A percentile compares a stretch with the other conserved stretches of the same genome.
phyloP scores from a whole-genome alignment of 2,329 filamentous ascomycete species.

The Venturia oleaginea region DNA sequence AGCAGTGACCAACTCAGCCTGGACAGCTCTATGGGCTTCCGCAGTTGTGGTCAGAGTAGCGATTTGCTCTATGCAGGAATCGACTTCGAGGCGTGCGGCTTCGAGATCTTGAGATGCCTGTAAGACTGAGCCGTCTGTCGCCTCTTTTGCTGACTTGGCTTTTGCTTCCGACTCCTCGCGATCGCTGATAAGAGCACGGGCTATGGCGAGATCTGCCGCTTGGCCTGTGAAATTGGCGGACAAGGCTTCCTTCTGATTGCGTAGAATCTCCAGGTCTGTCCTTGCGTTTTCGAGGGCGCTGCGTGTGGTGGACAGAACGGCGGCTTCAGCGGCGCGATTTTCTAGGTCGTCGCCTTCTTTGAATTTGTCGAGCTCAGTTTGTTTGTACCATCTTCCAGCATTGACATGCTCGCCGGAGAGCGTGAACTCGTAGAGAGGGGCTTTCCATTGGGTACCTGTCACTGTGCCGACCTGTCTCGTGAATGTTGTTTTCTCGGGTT shows the following conservation, averaged over 20 bases:
- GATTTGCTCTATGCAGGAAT: not conserved
- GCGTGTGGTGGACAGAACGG: not conserved
- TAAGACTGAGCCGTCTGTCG: not conserved
- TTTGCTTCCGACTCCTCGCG: not conserved
- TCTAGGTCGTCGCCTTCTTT: not conserved
- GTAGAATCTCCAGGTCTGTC: not conserved
- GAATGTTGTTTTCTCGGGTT: not conserved
- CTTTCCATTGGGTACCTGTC: not conserved
- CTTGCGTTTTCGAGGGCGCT: not conserved
- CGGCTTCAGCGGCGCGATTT: not conserved
- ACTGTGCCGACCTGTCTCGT: not conserved
- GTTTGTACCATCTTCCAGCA: not conserved
- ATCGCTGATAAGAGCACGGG: not conserved
- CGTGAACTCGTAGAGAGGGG: not conserved
- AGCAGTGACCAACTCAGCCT: not conserved
- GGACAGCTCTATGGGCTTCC: not conserved
- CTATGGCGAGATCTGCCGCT: not conserved
- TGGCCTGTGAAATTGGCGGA: not conserved
- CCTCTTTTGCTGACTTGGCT: not conserved
- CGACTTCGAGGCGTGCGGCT: not conserved
- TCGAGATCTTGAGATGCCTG: not conserved
- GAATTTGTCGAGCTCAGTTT: not conserved
- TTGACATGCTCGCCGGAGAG: not conserved
- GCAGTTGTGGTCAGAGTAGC: not conserved
- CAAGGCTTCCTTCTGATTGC: not conserved